Conservation (phyloP, 2,329 filamentous ascomycete genomes). For the Epichloe sibirici region DNA sequence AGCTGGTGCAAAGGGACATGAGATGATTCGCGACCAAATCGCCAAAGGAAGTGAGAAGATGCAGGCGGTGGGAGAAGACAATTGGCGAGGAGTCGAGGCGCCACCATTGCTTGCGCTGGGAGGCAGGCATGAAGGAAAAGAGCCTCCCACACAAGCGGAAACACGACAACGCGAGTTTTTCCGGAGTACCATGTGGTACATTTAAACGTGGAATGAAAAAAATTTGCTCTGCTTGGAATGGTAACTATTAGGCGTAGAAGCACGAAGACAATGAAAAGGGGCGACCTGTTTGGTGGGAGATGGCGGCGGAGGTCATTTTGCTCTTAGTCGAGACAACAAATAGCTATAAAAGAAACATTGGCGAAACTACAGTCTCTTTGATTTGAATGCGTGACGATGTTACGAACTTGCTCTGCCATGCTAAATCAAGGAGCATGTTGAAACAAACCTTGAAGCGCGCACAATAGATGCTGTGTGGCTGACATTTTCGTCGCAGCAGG, state of each 20-base stretch:
- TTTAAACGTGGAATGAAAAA: constrained; percentile 12
- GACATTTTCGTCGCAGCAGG: too few species aligned
- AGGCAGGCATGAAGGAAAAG: constrained; percentile 11
- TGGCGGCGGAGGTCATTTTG: constrained; percentile 22
- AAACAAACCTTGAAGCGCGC: too few species aligned
- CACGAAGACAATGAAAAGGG: constrained; percentile 16
- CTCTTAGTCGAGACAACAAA: not conserved
- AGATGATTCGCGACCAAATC: constrained; percentile 24
- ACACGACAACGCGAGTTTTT: constrained; percentile 23
- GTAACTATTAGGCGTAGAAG: constrained; percentile 1
- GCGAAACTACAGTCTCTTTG: not conserved
- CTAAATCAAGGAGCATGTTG: too few species aligned
- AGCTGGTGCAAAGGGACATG: constrained; percentile 30
- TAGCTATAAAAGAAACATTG: not conserved
- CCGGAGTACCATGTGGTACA: constrained; percentile 32
- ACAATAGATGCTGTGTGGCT: too few species aligned
- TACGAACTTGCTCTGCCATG: too few species aligned
- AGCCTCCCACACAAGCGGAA: constrained; percentile 16
- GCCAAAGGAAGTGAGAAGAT: constrained; percentile 23
- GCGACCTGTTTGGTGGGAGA: constrained; percentile 23
- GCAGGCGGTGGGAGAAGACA: constrained; percentile 10
- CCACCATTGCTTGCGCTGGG: constrained; percentile 21
- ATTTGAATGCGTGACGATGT: too few species aligned
- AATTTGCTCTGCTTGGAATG: constrained; percentile 4
- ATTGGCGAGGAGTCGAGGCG: constrained; percentile 14